Conservation (phyloP, 2,329 filamentous ascomycete genomes). For the Aspergillus neoniger region DNA sequence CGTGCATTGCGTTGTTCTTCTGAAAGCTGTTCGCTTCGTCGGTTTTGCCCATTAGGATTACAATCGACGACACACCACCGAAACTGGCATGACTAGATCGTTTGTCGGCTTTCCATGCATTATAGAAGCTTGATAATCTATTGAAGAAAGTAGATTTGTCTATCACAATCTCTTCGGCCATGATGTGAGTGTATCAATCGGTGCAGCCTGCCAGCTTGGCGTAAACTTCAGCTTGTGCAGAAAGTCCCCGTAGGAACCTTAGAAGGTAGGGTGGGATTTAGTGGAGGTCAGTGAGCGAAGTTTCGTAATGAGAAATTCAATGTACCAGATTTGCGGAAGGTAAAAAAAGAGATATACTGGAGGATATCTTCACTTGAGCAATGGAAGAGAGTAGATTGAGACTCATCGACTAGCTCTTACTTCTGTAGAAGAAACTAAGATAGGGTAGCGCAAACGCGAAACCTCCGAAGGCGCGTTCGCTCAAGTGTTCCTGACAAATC, state of each 20-base stretch:
- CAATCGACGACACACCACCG: constrained; percentile 79
- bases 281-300: background rate
- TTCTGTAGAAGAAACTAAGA: background rate
- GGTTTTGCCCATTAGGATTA: constrained; percentile 92
- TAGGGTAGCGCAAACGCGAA: constrained; percentile 11
- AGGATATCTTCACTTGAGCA: background rate
- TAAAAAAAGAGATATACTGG: background rate
- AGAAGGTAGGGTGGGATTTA: background rate
- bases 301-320: background rate
- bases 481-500: constrained; percentile 6
- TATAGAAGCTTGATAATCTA: constrained; percentile 81
- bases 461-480: constrained; percentile 2
- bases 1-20: constrained; percentile 96
- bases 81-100: constrained; percentile 83
- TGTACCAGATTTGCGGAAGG: background rate
- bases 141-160: constrained; percentile 92
- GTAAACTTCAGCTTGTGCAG: background rate
- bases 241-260: background rate
- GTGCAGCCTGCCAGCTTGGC: background rate
- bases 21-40: constrained; percentile 83
- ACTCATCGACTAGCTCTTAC: background rate
- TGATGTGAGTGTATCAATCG: constrained; percentile 34
- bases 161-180: constrained; percentile 87
- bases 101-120: constrained; percentile 96
- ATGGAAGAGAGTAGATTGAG: background rate